Base-by-base conservation (phyloP, 106 monocot species). In the Iris macrosiphon region DNA sequence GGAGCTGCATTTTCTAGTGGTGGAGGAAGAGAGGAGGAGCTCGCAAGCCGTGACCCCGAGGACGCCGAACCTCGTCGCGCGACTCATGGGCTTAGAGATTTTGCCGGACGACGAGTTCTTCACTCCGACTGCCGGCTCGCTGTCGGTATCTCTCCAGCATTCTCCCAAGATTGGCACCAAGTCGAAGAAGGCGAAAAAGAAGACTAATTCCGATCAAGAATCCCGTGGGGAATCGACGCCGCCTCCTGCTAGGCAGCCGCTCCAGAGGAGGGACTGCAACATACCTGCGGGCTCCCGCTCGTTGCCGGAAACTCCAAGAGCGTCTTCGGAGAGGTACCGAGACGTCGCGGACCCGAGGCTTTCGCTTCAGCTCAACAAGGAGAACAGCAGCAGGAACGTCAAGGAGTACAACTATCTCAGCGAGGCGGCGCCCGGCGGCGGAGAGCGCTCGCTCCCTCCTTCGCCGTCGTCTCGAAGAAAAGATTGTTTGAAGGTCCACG, bases 51-150 rank as follows among this genome's bases (percentile, higher is more conserved):
- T 22, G 26, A 78, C 83, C 7, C 79, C 84, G 24, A 59, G 75
- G n/a, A 72, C 86, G 21, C 68, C 77, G 6, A 81, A 55, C 29
- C 55, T 81, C 13, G 80, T 86, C 6, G 86, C 86, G 7, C 69
- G 77, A 6, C 70, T 86, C 34, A 86, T 86, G 86, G 86, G 86
- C 7, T 60, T 86, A 19, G 77, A 77, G 16, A 49, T 52, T 16
- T 32, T 81, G 2, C 70, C 75, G 1, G 76, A 76, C 5, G 46
- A 38, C 5, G 37, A 16, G 10, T 44, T 46, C 5, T 49, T 64
- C 2, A 35, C 75, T 23, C 65, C 64, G 9, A 17, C 35, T 11
- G 0, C n/a, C 24, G 22, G 26, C 19, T 16, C 33, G 15, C 24
- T 24, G 4, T 23, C 21, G 15, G 34, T 24, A 10, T 34, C 43